Conservation (phyloP, 306 rosid species). For the Begonia peltatifolia region DNA sequence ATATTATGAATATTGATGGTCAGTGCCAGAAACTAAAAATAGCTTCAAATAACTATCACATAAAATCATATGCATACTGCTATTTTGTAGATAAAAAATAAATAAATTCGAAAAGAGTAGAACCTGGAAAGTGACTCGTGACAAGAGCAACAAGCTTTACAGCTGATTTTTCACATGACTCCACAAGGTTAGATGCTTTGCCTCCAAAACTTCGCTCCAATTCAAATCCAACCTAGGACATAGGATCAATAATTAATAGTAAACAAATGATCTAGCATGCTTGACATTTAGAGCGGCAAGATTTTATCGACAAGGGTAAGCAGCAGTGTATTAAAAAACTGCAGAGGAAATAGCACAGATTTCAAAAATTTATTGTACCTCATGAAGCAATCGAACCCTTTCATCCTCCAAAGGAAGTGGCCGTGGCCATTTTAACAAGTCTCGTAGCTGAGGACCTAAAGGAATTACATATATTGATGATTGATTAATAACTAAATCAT, state of each 20-base stretch:
- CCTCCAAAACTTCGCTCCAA: constrained; percentile 71
- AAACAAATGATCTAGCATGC: too few species aligned
- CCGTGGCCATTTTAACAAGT: constrained; percentile 82
- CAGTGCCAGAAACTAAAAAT: too few species aligned
- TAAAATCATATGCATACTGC: too few species aligned
- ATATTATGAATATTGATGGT: not conserved
- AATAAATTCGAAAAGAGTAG: not conserved
- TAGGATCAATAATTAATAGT: not conserved
- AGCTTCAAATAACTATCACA: too few species aligned
- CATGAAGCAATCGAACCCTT: constrained; percentile 78
- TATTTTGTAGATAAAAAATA: not conserved
- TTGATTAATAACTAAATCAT: constrained; percentile 2
- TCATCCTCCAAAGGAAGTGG: constrained; percentile 96
- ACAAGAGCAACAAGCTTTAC: constrained; percentile 73
- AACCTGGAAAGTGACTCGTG: constrained; percentile 91
- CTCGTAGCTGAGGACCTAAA: constrained; percentile 64
- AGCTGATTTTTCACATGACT: constrained; percentile 80
- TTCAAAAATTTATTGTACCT: constrained; percentile 31
- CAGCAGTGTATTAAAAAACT: not conserved
- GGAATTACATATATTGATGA: constrained; percentile 7
- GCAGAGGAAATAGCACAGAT: constrained; percentile 2
- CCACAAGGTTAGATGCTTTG: constrained; percentile 67
- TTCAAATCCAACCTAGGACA: constrained; percentile 44
- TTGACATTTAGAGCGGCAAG: too few species aligned
- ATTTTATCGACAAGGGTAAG: not conserved